phyloP scores from a whole-genome alignment of 371 early-diverging fungal species.

The Mucor saturninus region DNA sequence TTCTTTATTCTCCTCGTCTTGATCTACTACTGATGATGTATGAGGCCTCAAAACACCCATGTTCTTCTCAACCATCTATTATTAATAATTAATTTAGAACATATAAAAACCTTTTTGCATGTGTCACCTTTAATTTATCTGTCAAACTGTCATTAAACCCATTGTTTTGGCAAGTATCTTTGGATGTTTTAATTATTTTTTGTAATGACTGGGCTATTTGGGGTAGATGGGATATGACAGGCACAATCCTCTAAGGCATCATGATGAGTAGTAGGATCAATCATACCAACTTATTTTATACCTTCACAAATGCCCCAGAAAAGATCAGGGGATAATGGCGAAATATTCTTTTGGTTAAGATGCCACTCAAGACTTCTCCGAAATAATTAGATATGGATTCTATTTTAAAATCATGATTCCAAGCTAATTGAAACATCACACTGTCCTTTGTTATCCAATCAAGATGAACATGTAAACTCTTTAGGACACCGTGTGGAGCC shows the following conservation, averaged over 20 bases:
- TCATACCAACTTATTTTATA: background rate
- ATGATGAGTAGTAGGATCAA: no score
- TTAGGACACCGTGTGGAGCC: conserved; percentile 20
- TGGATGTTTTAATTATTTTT: conserved; percentile 10
- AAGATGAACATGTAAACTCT: conserved; percentile 16
- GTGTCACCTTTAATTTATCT: conserved; percentile 7
- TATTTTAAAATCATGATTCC: conserved; percentile 1
- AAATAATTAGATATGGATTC: background rate
- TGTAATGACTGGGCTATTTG: conserved; percentile 19
- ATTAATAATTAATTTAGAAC: background rate
- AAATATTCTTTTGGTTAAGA: conserved; percentile 8
- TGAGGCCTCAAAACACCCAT: conserved; percentile 10
- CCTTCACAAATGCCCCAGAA: conserved; percentile 15
- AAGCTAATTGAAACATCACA: conserved; percentile 10
- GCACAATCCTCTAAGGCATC: background rate
- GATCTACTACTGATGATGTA: background rate
- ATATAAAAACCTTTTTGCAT: background rate
- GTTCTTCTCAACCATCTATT: conserved; percentile 12
- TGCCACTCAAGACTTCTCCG: background rate
- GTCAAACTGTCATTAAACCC: conserved; percentile 7
- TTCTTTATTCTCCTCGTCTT: no score
- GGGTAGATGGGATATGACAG: conserved; percentile 14
- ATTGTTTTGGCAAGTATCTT: background rate
- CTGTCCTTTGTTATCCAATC: conserved; percentile 18
- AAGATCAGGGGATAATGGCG: conserved; percentile 25